Evolutionary conservation across 306 rosid genomes (phyloP).

Genomic region (Hylodesmum podocarpum): DNA sequence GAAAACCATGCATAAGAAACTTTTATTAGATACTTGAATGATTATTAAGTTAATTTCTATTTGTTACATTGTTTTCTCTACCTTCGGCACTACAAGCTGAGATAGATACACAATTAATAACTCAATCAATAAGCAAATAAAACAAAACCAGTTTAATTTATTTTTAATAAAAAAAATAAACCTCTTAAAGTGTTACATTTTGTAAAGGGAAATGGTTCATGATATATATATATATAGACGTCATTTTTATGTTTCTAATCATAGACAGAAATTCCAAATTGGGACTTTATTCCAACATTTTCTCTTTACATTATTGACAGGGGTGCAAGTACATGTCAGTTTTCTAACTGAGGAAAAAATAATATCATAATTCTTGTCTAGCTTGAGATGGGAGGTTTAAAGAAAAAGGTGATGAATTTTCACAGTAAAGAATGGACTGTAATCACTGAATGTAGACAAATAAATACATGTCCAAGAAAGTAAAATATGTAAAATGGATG

Average conservation of each 20-base stretch:
- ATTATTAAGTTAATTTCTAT: no score
- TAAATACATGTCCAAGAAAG: neutral
- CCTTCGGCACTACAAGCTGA: no score
- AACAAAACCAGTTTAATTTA: neutral
- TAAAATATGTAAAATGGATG: neutral
- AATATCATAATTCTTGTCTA: neutral
- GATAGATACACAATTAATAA: neutral
- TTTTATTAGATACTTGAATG: no score
- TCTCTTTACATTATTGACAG: neutral
- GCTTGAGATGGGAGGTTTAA: neutral
- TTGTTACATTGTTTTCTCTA: no score
- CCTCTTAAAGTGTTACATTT: neutral
- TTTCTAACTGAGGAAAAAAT: neutral
- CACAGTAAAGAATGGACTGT: neutral
- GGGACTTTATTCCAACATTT: neutral
- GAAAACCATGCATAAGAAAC: no score
- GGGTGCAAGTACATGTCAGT: neutral
- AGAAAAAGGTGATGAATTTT: constrained; percentile 3
- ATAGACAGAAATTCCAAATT: neutral
- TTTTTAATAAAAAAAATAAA: neutral
- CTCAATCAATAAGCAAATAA: neutral
- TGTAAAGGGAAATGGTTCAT: neutral
- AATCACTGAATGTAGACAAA: neutral
- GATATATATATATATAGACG: no score
- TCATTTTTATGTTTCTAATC: neutral